Base-by-base conservation (phyloP, 495 filamentous ascomycete species). In the Penicillium fimorum region DNA sequence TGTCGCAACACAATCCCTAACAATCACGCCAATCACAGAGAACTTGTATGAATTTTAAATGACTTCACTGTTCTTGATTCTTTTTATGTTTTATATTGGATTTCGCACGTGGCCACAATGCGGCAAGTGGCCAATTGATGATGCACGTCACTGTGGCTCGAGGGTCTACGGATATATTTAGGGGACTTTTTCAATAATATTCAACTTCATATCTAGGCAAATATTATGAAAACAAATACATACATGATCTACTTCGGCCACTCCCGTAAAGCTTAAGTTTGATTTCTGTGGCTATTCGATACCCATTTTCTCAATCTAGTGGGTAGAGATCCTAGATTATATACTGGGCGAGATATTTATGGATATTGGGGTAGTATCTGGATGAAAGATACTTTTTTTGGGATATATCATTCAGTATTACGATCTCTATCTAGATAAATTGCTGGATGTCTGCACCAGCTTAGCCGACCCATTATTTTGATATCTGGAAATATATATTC, bases 391-490 rank as follows among this genome's bases (percentile, higher is more conserved):
- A 27, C 25, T 3, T 7, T 87, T 85, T 74, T 54, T 79, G 64
- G n/a, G n/a, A n/a, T n/a, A 67, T 53, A 73, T 70, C 1, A 70
- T 59, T 74, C 13, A 68, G 69, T 37, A 77, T 76, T 54, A 70
- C 69, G 4, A 76, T 84, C 30, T 79, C 86, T 77, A 72, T 49
- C 77, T 87, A 56, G 79, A 77, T 33, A 82, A 82, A 71, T 45
- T 81, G 20, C 67, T 80, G 5, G 84, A 84, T 40, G 77, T 75
- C 33, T 71, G 79, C 51, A 75, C 79, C 44, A 77, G 78, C 18
- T 84, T 80, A 0, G 66, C 84, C n/a, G 61, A 78, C 78, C 27
- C 63, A 74, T 0, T 70, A 75, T 40, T 82, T 79, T 76, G 59
- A 57, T 86, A 9, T 76, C 77, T 27, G 75, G 70, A 37, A 73